Conservation (phyloP, 2,329 filamentous ascomycete genomes). For the Fusarium cicatricum region DNA sequence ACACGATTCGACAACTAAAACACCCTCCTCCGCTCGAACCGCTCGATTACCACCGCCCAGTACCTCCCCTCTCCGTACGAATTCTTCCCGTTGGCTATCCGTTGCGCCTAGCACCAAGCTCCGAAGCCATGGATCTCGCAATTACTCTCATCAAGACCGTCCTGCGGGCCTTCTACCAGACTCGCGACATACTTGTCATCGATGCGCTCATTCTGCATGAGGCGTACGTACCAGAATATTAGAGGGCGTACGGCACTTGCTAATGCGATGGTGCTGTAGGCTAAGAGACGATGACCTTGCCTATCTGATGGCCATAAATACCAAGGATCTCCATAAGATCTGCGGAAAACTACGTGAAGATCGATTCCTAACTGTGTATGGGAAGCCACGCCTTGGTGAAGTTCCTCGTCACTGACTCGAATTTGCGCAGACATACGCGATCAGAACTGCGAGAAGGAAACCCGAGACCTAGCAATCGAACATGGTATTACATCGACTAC, state of each 20-base stretch:
- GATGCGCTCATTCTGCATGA: conserved; percentile 89
- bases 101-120: neutral
- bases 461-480: conserved; percentile 81
- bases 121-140: conserved; percentile 59
- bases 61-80: neutral
- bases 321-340: conserved; percentile 90
- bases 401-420: conserved; percentile 53
- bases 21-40: neutral
- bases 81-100: neutral
- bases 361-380: conserved; percentile 82
- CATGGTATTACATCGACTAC: conserved; percentile 98
- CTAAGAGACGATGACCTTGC: conserved; percentile 89
- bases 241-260: conserved; percentile 54
- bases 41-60: neutral
- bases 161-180: conserved; percentile 85
- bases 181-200: conserved; percentile 82
- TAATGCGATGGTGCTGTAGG: conserved; percentile 72
- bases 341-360: conserved; percentile 87
- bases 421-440: conserved; percentile 62
- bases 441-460: conserved; percentile 83
- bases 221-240: conserved; percentile 60
- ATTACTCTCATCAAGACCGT: conserved; percentile 86
- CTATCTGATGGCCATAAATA: conserved; percentile 86
- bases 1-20: neutral
- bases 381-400: conserved; percentile 20